Base-by-base conservation (phyloP, 176 grass and related monocot species). In the Thalia dealbata region DNA sequence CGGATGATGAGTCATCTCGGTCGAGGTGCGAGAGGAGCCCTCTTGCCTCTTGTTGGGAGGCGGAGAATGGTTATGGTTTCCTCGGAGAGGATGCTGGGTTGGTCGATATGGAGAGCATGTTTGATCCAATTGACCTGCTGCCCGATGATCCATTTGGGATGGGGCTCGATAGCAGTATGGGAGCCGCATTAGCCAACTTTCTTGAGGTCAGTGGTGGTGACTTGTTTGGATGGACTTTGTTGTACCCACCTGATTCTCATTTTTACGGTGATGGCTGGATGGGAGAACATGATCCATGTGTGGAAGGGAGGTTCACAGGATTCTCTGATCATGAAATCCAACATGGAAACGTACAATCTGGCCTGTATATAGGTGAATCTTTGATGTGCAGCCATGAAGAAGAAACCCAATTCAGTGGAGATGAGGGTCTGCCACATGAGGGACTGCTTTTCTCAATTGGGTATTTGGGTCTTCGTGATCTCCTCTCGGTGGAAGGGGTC, bases 401-500 rank as follows among this genome's bases (percentile, higher is more conserved):
- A 19, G 42, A 5, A 15, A 1, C 5, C 7, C 14, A 15, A 16
- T 28, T 25, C 3, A 9, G 27, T 10, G 70, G 27, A 59, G 46
- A 84, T 66, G 88, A 61, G 46, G 41, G 67, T 69, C 70, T 73
- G 64, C 79, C 82, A 0, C 95, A 84, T 71, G 83, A 91, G 1
- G 95, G 71, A 2, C 78, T 88, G 78, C 3, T 44, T 12, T 85
- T 67, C 28, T 86, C 69, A 15, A 79, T 99, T 59, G 69, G 60
- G 38, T 87, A 83, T 76, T 83, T 99, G 61, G 70, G 77, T 30
- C 42, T 99, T 22, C 86, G 75, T 45, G 88, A 91, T 74, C 80
- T 91, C 52, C 87, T 99, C 0, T 76, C 85, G 0, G 19, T 87
- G 10, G 77, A 95, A 82, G 89, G 77, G 75, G 95, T 88, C 12